Evolutionary conservation across 1,284 basidiomycete species (phyloP), one percentile per base, ranked within the genome.

Genomic region (Phaffia rhodozyma): DNA sequence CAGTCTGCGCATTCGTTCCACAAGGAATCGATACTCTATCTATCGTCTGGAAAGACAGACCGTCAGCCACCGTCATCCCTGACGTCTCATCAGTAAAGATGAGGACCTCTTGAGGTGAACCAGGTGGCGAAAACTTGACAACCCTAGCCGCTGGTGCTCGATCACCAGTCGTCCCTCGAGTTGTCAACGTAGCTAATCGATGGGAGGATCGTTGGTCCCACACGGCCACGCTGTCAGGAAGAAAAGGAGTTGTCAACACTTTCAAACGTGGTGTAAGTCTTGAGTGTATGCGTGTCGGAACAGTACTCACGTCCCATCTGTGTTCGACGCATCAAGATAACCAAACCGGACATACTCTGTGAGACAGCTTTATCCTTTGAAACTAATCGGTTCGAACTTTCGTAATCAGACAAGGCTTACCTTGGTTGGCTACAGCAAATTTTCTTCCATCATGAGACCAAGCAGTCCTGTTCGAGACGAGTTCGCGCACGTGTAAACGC

Each of bases 391-490:
- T n/a, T 1, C 32, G 30, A 32, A 6, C 29, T 11, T 43, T 20
- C 16, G 27, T 16, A 34, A 32, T n/a, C 29, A 32, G 25, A 32
- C 29, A 18, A 48, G 25, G 29, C 67, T 47, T 66, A 67, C 74
- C 74, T 73, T 93, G 90, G 27, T 84, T 85, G 4, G 86, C 89
- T 0, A 91, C 87, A 0, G 88, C 89, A 70, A 91, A 91, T 69
- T 89, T 88, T 56, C 80, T 79, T 0, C 89, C 87, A 68, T 89
- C 85, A 0, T 83, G 76, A 4, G 84, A 87, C 78, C 90, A 93
- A 0, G 87, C 83, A 0, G 87, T 89, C 20, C 84, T 86, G 74
- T 49, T 34, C 3, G 91, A 92, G n/a, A 86, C 32, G 86, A 3
- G 76, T 76, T 52, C 78, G 77, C 11, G 69, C 84, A 7, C 70